Evolutionary conservation across 2,329 filamentous ascomycete species (phyloP).

Genomic region (Saccharata proteae): DNA sequence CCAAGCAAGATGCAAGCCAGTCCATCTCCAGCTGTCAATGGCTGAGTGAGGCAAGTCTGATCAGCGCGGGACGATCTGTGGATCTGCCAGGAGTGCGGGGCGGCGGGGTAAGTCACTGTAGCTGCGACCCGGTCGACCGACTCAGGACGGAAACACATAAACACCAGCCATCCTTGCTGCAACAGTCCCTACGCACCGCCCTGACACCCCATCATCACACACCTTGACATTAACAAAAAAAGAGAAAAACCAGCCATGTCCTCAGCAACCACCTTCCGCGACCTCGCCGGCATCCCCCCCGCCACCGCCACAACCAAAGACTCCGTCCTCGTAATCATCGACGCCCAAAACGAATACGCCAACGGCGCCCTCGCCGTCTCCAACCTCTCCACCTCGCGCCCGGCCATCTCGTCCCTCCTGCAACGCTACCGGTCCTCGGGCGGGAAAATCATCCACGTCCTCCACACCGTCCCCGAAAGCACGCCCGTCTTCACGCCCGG

Average conservation of each 20-base stretch:
- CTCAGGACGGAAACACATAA: too few species aligned
- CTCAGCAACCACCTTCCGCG: too few species aligned
- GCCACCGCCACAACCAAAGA: constrained; percentile 46
- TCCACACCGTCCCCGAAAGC: constrained; percentile 46
- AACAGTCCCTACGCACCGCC: too few species aligned
- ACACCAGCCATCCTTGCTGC: too few species aligned
- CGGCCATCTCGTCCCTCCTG: constrained; percentile 45
- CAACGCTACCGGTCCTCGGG: constrained; percentile 45
- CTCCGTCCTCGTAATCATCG: constrained; percentile 54
- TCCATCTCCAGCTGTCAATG: too few species aligned
- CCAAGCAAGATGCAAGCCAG: too few species aligned
- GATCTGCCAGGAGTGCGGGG: too few species aligned
- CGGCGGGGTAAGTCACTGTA: too few species aligned
- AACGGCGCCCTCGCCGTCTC: constrained; percentile 44
- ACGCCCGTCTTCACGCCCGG: constrained; percentile 55
- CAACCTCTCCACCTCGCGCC: constrained; percentile 41
- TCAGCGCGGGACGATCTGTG: too few species aligned
- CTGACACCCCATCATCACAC: not conserved
- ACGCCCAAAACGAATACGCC: constrained; percentile 59
- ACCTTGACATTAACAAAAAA: not conserved
- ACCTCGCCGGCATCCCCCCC: constrained; percentile 41
- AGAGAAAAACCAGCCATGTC: constrained; percentile 9
- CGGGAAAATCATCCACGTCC: constrained; percentile 48
- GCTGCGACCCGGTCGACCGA: too few species aligned
- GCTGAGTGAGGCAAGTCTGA: too few species aligned